A percentile compares a stretch with the other conserved stretches of the same genome.
These are phyloP conservation scores for Paecilomyces dactylethromorphus DNA, from an alignment of 2,329 filamentous ascomycete genomes.

Conservation along the genomic window DNA sequence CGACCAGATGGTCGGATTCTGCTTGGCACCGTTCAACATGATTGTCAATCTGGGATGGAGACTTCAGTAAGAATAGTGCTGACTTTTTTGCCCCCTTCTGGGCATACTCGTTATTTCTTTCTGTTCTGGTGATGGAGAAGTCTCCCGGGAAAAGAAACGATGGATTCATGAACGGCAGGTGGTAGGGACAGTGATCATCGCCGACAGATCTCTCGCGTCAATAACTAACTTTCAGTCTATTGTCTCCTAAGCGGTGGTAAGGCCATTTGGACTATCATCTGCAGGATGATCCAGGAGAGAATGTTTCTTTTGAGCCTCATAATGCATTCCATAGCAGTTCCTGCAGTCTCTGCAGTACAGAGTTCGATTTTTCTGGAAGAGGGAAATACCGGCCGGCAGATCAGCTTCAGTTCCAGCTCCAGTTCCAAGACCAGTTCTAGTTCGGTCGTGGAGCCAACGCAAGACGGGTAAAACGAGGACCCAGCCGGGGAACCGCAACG, in stretches of 20 bases:
- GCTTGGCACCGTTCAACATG: neutral
- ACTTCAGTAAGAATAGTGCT: neutral
- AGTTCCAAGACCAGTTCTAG: neutral
- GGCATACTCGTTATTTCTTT: neutral
- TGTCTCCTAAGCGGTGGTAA: neutral
- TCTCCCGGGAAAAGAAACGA: neutral
- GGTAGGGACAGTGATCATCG: neutral
- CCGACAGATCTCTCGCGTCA: neutral
- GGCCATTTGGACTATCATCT: neutral
- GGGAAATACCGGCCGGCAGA: neutral
- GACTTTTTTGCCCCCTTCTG: neutral
- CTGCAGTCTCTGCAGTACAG: neutral
- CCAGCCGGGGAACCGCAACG: neutral
- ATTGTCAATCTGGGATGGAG: neutral
- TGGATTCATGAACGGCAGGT: neutral
- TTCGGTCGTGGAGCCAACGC: neutral
- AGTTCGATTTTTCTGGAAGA: neutral
- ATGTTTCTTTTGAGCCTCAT: neutral
- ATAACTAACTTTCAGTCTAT: neutral
- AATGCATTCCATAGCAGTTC: neutral
- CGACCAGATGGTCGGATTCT: neutral
- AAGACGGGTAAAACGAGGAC: neutral
- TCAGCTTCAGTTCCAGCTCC: neutral
- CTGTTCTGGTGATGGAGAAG: neutral
- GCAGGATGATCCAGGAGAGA: neutral